phyloP scores from a whole-genome alignment of 73 alveolate species.

The Diophrys sp. region DNA sequence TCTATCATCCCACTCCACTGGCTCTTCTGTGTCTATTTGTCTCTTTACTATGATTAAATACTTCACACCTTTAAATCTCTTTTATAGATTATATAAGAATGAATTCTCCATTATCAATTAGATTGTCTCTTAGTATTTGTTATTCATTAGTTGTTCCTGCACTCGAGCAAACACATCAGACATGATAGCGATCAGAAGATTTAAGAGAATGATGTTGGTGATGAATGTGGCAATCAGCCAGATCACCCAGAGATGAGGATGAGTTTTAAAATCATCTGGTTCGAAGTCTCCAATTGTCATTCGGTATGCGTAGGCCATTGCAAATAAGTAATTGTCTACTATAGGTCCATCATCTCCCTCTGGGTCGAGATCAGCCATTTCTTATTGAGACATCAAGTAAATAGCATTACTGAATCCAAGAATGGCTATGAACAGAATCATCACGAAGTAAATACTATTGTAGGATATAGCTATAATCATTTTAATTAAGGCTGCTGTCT shows the following conservation, averaged over 20 bases:
- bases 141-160: constrained; percentile 17
- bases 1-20: neutral
- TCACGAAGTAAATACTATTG: constrained; percentile 29
- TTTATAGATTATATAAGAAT: neutral
- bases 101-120: constrained; percentile 22
- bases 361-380: too few relatives aligned
- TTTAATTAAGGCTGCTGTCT: constrained; percentile 30
- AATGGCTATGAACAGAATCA: constrained; percentile 26
- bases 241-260: constrained; percentile 26
- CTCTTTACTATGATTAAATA: neutral
- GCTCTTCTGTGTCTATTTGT: neutral
- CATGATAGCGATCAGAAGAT: constrained; percentile 45
- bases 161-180: constrained; percentile 41
- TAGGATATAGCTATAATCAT: constrained; percentile 23
- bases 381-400: constrained; percentile 10
- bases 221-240: constrained; percentile 31
- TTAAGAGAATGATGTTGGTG: constrained; percentile 26
- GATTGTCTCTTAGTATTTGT: constrained; percentile 26
- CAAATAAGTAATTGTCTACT: neutral
- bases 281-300: constrained; percentile 42
- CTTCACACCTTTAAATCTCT: neutral
- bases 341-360: neutral
- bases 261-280: constrained; percentile 27
- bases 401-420: constrained; percentile 28
- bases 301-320: constrained; percentile 41